Evolutionary conservation across 345 rosid species (phyloP), one percentile per base, ranked within the genome.

Genomic region (Gossypium rotundifolium): DNA sequence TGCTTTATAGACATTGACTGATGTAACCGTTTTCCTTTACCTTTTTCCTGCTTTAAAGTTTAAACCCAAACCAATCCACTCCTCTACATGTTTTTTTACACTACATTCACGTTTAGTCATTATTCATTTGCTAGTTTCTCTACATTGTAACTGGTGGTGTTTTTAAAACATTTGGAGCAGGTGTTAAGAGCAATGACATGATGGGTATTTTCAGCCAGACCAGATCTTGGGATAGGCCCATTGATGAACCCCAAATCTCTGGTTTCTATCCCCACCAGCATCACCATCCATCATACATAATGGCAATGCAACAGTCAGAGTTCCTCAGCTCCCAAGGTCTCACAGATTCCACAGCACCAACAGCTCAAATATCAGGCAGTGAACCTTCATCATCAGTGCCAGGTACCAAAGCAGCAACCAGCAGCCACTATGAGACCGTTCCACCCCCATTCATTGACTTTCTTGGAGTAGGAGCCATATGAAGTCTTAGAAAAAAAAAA

Each of bases 391-490:
- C 87, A 52, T 61, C 74, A 23, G 65, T 69, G 3, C 45, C 75
- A 54, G 59, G 65, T 23, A 76, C 74, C 63, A 14, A 63, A 63
- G 49, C 65, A 40, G 48, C 14, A 63, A 59, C 11, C 71, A 75
- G 73, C 82, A 73, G 74, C 46, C 80, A 68, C 70, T 79, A 71
- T 65, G 86, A 80, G 77, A 25, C 81, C 38, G 68, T 73, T 51
- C 65, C 84, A 51, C 86, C 93, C 44, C 83, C 76, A 58, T 90
- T 90, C 79, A 76, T 90, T 59, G 95, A 90, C 80, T 90, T 90
- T 79, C 92, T 90, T 71, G 95, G 95, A 74, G 90, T 90, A 52
- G 95, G 95, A 83, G 88, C 88, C 82, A 87, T 83, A 55, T 87
- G 84, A 85, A 80, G 71, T 51, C 1, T 20, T 65, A 29, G 20